Evolutionary conservation across 202 grass and related monocot genomes (phyloP), one percentile per base, ranked within the genome.

Genomic region (Bolboschoenoplectus hybrid): DNA sequence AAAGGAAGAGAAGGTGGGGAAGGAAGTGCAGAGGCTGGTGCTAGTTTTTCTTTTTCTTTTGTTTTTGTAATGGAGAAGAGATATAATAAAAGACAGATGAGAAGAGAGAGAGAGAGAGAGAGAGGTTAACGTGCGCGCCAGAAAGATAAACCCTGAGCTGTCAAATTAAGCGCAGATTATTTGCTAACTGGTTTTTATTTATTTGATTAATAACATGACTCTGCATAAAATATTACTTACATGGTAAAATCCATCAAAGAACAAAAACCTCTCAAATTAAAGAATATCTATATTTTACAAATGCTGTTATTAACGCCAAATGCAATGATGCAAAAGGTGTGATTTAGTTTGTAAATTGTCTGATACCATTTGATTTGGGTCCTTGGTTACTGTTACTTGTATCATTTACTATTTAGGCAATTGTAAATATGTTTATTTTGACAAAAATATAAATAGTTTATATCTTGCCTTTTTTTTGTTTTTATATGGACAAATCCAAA

Each of bases 101-200:
- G 26, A 86, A 89, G 83, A 82, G 16, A 36, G 50, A 57, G 11
- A 82, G 16, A 36, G 50, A 57, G 11, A 35, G 64, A 74, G 75
- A 70, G 74, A 81, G 81, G 82, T 95, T 86, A 93, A 95, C 93
- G 93, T 95, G 93, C 93, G 91, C 91, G 89, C 87, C 91, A 95
- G 89, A 87, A 93, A 88, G 91, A 80, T 75, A 83, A 77, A 61
- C 61, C 58, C 88, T 75, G 85, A 93, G 87, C 89, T 95, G 91
- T 93, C 85, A 41, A 83, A 77, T 87, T 87, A 87, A 88, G 82
- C 57, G 71, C 87, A 80, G 69, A 60, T 85, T 89, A 88, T 66
- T 79, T 56, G 14, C 16, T 16, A 88, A 83, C 52, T 81, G 20
- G 14, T 63, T 81, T 86, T 26, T 26, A 26, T 26, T 26, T 26